A percentile compares a stretch with the other conserved stretches of the same genome.
Conservation (phyloP, 2,329 filamentous ascomycete species). For the Monascus ruber region DNA sequence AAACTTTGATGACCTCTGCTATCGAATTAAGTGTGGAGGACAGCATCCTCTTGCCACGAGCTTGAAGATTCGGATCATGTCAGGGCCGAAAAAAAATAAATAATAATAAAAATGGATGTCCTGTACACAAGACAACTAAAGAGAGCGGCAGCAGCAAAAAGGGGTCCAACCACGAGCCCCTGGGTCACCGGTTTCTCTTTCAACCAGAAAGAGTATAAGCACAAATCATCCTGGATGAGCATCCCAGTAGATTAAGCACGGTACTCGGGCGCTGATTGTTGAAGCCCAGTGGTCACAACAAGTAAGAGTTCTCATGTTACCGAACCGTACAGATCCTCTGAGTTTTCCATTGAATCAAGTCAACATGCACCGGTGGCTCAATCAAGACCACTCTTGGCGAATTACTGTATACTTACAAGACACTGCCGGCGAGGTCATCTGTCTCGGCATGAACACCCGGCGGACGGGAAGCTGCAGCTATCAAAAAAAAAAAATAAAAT, state of each 20-base stretch:
- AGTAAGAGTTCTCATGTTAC: slow-evolving; percentile 2
- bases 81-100: slow-evolving; percentile 16
- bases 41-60: slow-evolving; percentile 20
- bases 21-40: slow-evolving; percentile 12
- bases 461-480: slow-evolving; percentile 19
- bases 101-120: slow-evolving; percentile 5
- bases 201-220: background rate
- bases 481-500: slow-evolving; percentile 9
- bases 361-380: slow-evolving; percentile 6
- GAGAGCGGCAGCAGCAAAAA: slow-evolving; percentile 15
- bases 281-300: slow-evolving; percentile 3
- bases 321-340: background rate
- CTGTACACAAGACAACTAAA: slow-evolving; percentile 9
- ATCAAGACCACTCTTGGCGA: slow-evolving; percentile 4
- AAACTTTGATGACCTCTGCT: slow-evolving; percentile 11
- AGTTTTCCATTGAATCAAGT: background rate
- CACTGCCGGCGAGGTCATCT: slow-evolving; percentile 17
- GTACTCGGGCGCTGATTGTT: slow-evolving; percentile 1
- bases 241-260: slow-evolving; percentile 3
- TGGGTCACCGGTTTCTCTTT: background rate
- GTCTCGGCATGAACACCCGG: slow-evolving; percentile 20
- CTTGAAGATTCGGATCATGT: slow-evolving; percentile 14
- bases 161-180: slow-evolving; percentile 13
- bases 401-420: slow-evolving; percentile 11
- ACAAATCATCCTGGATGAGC: background rate